Base-by-base conservation (phyloP, 257 asterid genomes). In the Jacaranda mimosifolia region DNA sequence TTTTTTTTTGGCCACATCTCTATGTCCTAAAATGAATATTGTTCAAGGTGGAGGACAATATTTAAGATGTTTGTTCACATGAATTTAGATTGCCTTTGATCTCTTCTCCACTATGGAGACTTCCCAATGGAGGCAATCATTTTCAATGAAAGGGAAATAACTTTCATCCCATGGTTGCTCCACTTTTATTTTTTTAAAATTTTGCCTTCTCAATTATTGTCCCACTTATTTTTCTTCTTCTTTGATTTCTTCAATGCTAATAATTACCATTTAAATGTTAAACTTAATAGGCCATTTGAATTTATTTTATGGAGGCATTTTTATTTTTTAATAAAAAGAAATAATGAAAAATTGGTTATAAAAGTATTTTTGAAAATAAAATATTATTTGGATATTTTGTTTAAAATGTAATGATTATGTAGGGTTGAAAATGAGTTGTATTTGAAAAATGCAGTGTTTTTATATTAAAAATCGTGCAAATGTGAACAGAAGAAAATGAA, bases 141-240 rank as follows among this genome's bases (percentile, higher is more conserved):
- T 84, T 77, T 78, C 87, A 78, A 81, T 14, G 72, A 81, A 77
- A 81, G 82, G 74, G 79, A 66, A 55, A 65, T 81, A 77, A 77
- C 81, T 81, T 80, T 59, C 45, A 77, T 21, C 68, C 79, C 76
- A 68, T 80, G 71, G 69, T 70, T 64, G 19, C 74, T 77, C 87
- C 85, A 81, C 83, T 84, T 74, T 58, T 65, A 75, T 74, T 78
- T 77, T 32, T 62, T 70, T 43, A 48, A 38, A 6, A 39, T 62
- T 35, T 67, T 63, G n/a, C 48, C 49, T 68, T 69, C 77, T 70
- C 82, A 70, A 74, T 80, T 74, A 81, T 81, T 74, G 74, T 73
- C 81, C 85, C 80, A 77, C 78, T 74, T 51, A 64, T 38, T 56
- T 69, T 73, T 76, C 46, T 71, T 59, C n/a, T 32, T 73, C 64